Evolutionary conservation across 164 flowering plant species (phyloP).

Genomic region (Tetrastigma voinierianum): DNA sequence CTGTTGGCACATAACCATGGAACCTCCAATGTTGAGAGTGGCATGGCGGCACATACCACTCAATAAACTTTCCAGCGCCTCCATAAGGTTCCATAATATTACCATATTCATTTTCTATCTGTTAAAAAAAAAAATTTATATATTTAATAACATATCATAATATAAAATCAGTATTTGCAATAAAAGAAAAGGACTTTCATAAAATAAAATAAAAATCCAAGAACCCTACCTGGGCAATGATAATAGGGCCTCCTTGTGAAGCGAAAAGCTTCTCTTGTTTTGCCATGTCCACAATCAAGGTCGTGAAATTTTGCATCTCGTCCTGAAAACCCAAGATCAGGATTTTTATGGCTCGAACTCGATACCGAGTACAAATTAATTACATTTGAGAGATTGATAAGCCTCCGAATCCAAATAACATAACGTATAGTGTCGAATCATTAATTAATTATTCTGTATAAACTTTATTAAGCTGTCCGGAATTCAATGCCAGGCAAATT

Average conservation of each 20-base stretch:
- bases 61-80: slow-evolving; percentile 48
- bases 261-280: slow-evolving; percentile 53
- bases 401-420: background rate
- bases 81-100: slow-evolving; percentile 45
- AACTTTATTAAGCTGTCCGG: slow-evolving; percentile 33
- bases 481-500: slow-evolving; percentile 47
- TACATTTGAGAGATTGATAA: background rate
- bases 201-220: background rate
- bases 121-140: background rate
- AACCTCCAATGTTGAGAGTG: slow-evolving; percentile 43
- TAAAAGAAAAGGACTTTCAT: background rate
- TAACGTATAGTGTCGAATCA: background rate
- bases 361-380: background rate
- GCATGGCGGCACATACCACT: slow-evolving; percentile 68
- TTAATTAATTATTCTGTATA: slow-evolving; percentile 36
- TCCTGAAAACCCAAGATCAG: too few relatives aligned
- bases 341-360: too few relatives aligned
- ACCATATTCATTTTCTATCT: slow-evolving; percentile 72
- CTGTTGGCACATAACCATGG: slow-evolving; percentile 80
- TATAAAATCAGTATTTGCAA: too few relatives aligned
- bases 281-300: slow-evolving; percentile 46
- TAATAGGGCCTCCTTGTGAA: slow-evolving; percentile 59
- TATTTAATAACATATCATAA: background rate
- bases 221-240: slow-evolving; percentile 40
- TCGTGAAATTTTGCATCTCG: slow-evolving; percentile 59